Conservation (phyloP, 352 stramenopile genomes). For the Peronospora belbahrii region DNA sequence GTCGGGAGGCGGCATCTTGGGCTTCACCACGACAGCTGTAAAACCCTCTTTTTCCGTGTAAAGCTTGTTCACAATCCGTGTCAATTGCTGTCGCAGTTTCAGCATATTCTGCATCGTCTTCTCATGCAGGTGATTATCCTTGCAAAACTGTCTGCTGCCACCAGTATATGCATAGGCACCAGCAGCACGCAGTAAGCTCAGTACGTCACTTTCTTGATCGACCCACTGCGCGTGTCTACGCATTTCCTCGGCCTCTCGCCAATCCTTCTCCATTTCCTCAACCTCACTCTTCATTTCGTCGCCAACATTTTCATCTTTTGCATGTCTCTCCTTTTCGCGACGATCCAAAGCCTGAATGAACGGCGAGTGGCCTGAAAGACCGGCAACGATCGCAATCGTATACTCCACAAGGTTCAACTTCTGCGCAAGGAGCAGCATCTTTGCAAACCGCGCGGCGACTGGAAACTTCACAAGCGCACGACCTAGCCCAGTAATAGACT, state of each 20-base stretch:
- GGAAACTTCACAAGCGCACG: conserved; percentile 80
- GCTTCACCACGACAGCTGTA: conserved; percentile 36
- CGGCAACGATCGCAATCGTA: conserved; percentile 73
- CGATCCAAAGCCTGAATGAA: conserved; percentile 62
- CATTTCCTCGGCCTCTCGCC: conserved; percentile 61
- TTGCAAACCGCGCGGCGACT: conserved; percentile 78
- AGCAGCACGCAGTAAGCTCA: conserved; percentile 67
- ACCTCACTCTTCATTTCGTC: conserved; percentile 28
- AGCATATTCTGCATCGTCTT: conserved; percentile 87
- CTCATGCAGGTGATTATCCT: conserved; percentile 72
- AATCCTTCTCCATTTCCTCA: conserved; percentile 73
- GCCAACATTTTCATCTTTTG: conserved; percentile 16
- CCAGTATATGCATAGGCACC: conserved; percentile 72
- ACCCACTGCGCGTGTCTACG: conserved; percentile 71
- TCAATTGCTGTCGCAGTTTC: conserved; percentile 78
- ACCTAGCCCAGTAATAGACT: conserved; percentile 78
- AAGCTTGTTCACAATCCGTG: conserved; percentile 70
- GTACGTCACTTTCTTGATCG: conserved; percentile 71
- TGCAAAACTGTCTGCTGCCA: conserved; percentile 54
- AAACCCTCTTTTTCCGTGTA: conserved; percentile 41
- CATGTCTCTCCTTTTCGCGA: conserved; percentile 32
- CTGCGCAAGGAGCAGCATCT: conserved; percentile 85
- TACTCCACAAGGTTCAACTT: conserved; percentile 68
- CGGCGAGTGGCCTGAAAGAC: conserved; percentile 62
- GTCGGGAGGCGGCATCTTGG: conserved; percentile 62